A percentile compares a stretch with the other conserved stretches of the same genome.
phyloP scores from a whole-genome alignment of 1,139 yeast genomes.

The Nakaseomyces bracarensis region DNA sequence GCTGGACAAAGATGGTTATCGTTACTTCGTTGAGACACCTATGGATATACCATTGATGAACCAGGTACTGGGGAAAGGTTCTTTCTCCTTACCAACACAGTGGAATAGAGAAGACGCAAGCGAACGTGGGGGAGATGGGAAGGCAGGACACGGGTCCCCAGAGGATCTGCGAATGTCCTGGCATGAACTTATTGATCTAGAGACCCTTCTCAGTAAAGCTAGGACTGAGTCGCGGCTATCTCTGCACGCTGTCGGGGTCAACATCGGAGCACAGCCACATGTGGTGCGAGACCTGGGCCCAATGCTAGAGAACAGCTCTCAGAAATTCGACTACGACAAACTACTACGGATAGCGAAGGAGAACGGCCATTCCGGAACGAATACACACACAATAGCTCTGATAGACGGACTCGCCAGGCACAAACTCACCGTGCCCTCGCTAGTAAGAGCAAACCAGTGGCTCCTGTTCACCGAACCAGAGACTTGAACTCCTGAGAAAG shows the following conservation, averaged over 20 bases:
- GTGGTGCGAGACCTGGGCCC: constrained; percentile 15
- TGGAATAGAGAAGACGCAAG: no score
- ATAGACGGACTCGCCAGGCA: constrained; percentile 14
- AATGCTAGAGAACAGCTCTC: constrained; percentile 18
- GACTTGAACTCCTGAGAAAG: neutral
- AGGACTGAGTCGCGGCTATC: neutral
- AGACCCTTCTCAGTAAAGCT: neutral
- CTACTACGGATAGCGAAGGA: constrained; percentile 22
- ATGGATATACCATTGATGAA: neutral
- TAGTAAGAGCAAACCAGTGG: constrained; percentile 14
- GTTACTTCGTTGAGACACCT: neutral
- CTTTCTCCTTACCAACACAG: neutral
- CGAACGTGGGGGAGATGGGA: no score
- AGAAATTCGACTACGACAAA: constrained; percentile 21
- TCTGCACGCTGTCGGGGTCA: constrained; percentile 7
- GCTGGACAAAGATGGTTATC: neutral
- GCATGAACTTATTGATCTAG: neutral
- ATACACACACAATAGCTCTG: constrained; percentile 9
- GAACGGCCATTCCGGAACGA: constrained; percentile 1
- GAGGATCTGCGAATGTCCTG: neutral
- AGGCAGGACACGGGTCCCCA: constrained; percentile 1
- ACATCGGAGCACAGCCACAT: neutral
- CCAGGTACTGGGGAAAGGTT: neutral
- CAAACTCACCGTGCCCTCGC: constrained; percentile 13
- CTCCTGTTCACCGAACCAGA: constrained; percentile 12